Conservation (phyloP, 106 monocot genomes). For the Agapanthus africanus region DNA sequence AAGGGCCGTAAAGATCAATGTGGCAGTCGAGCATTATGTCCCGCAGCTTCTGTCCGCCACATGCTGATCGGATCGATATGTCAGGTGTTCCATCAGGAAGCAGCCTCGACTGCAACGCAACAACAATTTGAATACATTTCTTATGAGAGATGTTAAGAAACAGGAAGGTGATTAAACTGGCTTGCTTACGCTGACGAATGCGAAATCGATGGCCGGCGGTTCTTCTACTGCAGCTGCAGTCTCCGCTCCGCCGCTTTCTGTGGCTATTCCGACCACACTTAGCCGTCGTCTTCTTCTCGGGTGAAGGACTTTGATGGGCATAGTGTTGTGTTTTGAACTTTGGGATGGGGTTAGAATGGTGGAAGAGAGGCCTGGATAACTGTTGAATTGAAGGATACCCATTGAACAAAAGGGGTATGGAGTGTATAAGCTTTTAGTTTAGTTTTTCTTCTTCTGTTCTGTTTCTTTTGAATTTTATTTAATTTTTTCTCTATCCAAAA, state of each 20-base stretch:
- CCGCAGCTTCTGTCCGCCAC: constrained; percentile 80
- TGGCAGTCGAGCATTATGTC: constrained; percentile 87
- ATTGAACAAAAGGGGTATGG: no score
- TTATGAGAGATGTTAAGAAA: no score
- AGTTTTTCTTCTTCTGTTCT: no score
- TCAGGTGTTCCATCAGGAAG: constrained; percentile 87
- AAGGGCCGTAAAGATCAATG: constrained; percentile 92
- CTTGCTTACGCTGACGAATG: constrained; percentile 63
- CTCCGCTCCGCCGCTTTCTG: constrained; percentile 1
- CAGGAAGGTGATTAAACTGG: background rate
- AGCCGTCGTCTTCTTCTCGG: background rate
- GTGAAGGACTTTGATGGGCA: background rate
- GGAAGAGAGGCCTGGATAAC: constrained; percentile 1
- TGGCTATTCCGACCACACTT: background rate
- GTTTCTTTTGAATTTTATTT: no score
- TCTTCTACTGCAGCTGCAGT: constrained; percentile 25
- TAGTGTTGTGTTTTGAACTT: background rate
- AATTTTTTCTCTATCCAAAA: no score
- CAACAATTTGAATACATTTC: background rate
- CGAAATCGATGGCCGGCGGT: constrained; percentile 66
- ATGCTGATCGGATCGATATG: constrained; percentile 51
- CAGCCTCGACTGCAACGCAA: constrained; percentile 44
- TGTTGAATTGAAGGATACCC: constrained; percentile 15
- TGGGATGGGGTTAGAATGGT: background rate
- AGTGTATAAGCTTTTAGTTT: no score